A percentile compares a stretch with the other conserved stretches of the same genome.
Conservation (phyloP, 2,329 filamentous ascomycete species). For the Fusarium austroafricanum region DNA sequence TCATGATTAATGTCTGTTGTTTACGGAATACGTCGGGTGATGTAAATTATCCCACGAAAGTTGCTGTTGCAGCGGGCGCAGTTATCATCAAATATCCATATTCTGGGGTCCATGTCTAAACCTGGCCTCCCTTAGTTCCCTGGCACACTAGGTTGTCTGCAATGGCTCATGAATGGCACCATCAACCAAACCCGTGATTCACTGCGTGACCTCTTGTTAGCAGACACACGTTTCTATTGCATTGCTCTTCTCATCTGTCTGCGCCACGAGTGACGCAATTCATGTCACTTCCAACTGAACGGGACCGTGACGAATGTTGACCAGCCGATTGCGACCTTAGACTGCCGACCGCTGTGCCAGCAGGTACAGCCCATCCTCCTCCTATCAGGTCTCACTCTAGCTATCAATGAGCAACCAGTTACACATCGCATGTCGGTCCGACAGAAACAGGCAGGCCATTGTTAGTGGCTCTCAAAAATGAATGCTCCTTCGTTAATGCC, state of each 20-base stretch:
- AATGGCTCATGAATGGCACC: constrained; percentile 39
- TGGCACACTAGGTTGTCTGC: constrained; percentile 18
- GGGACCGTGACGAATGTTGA: constrained; percentile 18
- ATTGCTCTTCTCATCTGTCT: constrained; percentile 24
- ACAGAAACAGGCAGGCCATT: neutral
- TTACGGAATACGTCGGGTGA: constrained; percentile 15
- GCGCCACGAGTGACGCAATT: constrained; percentile 38
- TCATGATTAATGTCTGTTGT: constrained; percentile 13
- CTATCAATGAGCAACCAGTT: neutral
- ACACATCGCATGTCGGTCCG: constrained; percentile 5
- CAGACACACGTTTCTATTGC: constrained; percentile 25
- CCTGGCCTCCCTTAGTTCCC: constrained; percentile 9
- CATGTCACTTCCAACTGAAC: constrained; percentile 22
- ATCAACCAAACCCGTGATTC: constrained; percentile 31
- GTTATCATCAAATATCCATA: constrained; percentile 10
- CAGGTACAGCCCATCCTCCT: constrained; percentile 2
- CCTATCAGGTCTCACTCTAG: constrained; percentile 17
- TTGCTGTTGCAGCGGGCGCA: constrained; percentile 40
- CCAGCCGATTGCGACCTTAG: constrained; percentile 20
- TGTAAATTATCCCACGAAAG: constrained; percentile 41
- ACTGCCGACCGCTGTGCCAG: constrained; percentile 8
- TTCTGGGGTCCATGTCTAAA: constrained; percentile 6
- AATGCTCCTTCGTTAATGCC: constrained; percentile 27
- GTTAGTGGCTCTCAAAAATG: constrained; percentile 7
- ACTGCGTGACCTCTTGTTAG: constrained; percentile 24